Conservation (phyloP, 75 land plant species). For the Larix kaempferi region DNA sequence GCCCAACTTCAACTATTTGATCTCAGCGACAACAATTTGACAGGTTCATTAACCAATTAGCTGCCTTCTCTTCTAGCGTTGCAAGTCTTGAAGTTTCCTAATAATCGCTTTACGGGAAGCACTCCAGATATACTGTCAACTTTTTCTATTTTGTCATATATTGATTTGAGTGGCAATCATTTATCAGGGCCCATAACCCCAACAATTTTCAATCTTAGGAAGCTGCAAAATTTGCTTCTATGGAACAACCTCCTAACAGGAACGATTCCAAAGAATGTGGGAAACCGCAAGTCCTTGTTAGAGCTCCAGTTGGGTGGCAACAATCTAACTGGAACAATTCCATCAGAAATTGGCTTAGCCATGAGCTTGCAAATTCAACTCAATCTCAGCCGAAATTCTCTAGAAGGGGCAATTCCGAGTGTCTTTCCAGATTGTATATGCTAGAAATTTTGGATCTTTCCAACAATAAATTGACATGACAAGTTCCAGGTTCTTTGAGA, state of each 20-base stretch:
- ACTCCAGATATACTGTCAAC: not conserved
- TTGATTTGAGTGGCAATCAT: constrained; percentile 30
- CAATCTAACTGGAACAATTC: no score
- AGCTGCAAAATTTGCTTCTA: constrained; percentile 26
- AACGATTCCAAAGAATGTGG: constrained; percentile 23
- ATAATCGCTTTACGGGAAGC: not conserved
- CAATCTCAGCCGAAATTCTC: constrained; percentile 4
- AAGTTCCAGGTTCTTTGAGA: not conserved
- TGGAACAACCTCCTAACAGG: constrained; percentile 26
- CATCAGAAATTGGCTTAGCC: not conserved
- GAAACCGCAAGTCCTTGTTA: not conserved
- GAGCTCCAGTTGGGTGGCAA: no score
- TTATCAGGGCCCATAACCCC: constrained; percentile 29
- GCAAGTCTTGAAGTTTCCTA: not conserved
- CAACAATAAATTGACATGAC: not conserved
- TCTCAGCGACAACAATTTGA: no score
- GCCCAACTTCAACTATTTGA: constrained; percentile 19
- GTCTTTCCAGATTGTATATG: not conserved
- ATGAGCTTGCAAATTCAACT: constrained; percentile 10
- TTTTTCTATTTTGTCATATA: not conserved
- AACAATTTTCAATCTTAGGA: constrained; percentile 14
- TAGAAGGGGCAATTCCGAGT: not conserved
- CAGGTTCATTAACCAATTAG: constrained; percentile 16
- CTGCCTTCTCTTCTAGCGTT: not conserved
- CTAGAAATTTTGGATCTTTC: constrained; percentile 7